Conservation (phyloP, 768 basidiomycete species). For the Naematelia encephala region DNA sequence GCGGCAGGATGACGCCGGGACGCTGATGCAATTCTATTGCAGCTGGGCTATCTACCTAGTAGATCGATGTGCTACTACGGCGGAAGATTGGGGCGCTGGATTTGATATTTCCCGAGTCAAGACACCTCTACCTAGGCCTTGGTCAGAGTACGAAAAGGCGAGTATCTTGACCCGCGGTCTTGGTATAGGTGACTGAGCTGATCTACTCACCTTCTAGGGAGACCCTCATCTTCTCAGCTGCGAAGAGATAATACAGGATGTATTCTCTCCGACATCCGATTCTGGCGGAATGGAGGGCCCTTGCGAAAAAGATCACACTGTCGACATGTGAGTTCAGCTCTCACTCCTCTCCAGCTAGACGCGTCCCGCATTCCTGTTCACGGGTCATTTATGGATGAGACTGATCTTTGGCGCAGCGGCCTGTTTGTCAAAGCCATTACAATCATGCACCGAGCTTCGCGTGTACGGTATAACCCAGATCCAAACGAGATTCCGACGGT, state of each 20-base stretch:
- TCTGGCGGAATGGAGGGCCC: background rate
- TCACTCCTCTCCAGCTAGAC: background rate
- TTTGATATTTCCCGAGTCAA: constrained; percentile 12
- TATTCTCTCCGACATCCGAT: background rate
- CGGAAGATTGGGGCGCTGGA: constrained; percentile 12
- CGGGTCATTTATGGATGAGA: too few relatives aligned
- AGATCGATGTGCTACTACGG: constrained; percentile 20
- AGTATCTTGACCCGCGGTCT: too few relatives aligned
- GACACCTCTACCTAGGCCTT: constrained; percentile 22
- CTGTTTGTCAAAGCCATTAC: background rate
- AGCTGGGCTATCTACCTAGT: constrained; percentile 29
- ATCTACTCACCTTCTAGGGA: too few relatives aligned
- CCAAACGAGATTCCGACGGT: background rate
- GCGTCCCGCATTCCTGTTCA: too few relatives aligned
- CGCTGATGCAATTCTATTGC: too few relatives aligned
- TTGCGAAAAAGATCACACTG: constrained; percentile 8
- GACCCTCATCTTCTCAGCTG: background rate
- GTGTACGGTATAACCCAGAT: background rate
- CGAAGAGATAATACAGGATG: background rate
- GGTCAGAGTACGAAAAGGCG: constrained; percentile 25
- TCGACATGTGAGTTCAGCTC: background rate
- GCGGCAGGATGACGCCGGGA: too few relatives aligned
- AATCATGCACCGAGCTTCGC: background rate
- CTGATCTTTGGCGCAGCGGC: background rate
- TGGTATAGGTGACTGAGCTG: too few relatives aligned